These are phyloP conservation scores for Trichocladium antarcticum DNA, from an alignment of 495 filamentous ascomycete species.

Conservation along the genomic window DNA sequence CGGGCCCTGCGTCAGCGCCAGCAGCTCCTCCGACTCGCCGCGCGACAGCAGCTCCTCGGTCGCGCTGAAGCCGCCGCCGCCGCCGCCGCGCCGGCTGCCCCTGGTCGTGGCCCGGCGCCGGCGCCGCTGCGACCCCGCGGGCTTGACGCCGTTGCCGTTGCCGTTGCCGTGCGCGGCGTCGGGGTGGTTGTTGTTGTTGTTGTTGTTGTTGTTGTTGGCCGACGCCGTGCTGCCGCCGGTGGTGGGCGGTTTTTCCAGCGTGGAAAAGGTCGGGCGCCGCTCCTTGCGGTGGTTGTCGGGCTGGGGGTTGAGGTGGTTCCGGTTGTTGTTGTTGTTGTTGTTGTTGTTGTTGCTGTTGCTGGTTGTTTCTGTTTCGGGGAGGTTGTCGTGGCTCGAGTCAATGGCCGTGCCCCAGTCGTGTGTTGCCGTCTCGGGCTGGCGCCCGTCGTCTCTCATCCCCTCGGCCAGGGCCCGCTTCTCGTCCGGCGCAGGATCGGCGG, in stretches of 20 bases:
- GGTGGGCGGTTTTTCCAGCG: slow-evolving; percentile 30
- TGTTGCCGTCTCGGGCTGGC: background rate
- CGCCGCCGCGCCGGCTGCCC: slow-evolving; percentile 60
- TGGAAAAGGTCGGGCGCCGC: slow-evolving; percentile 36
- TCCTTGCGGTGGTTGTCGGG: slow-evolving; percentile 27
- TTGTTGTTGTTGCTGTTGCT: slow-evolving; percentile 1
- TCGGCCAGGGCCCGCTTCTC: slow-evolving; percentile 17
- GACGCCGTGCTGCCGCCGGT: slow-evolving; percentile 14
- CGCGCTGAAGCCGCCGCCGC: slow-evolving; percentile 11
- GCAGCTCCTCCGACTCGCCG: slow-evolving; percentile 65
- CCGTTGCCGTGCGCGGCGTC: background rate
- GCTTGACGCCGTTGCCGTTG: background rate
- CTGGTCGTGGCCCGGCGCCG: slow-evolving; percentile 69
- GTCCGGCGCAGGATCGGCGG: background rate
- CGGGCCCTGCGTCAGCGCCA: slow-evolving; percentile 75
- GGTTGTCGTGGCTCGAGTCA: slow-evolving; percentile 13
- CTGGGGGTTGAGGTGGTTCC: background rate
- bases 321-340: slow-evolving; percentile 1
- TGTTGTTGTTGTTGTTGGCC: slow-evolving; percentile 6
- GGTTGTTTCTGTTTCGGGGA: slow-evolving; percentile 1
- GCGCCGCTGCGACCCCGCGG: slow-evolving; percentile 29
- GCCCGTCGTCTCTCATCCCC: background rate
- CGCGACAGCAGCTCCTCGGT: slow-evolving; percentile 56
- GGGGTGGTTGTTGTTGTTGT: slow-evolving; percentile 7
- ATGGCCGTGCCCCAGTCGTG: background rate